Evolutionary conservation across 2,329 filamentous ascomycete species (phyloP).

Genomic region (Myriosclerotinia curreyana): DNA sequence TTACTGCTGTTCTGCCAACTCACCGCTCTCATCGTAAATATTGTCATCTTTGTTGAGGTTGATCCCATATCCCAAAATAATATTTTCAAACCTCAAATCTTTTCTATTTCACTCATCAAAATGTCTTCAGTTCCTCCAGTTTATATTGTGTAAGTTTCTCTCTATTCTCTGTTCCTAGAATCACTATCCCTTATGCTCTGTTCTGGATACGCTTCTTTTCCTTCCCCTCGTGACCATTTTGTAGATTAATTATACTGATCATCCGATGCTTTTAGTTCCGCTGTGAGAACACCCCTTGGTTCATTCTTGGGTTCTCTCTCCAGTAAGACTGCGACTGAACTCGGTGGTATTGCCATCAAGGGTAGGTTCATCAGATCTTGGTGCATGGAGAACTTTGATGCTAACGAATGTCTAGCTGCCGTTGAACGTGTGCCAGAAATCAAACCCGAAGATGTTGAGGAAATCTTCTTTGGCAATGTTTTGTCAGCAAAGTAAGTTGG

Average conservation of each 20-base stretch:
- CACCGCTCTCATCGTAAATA: neutral
- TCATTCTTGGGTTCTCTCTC: constrained; percentile 93
- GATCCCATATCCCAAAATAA: neutral
- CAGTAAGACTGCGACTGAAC: constrained; percentile 78
- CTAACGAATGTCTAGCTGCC: constrained; percentile 51
- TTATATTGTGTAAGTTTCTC: constrained; percentile 68
- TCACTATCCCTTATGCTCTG: neutral
- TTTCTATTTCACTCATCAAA: constrained; percentile 37
- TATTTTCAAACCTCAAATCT: constrained; percentile 7
- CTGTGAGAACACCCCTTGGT: constrained; percentile 84
- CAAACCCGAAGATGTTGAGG: constrained; percentile 85
- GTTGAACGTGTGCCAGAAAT: constrained; percentile 82
- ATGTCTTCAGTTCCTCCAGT: constrained; percentile 84
- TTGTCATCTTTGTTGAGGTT: constrained; percentile 17
- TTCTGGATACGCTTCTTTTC: neutral
- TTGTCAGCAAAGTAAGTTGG: constrained; percentile 80
- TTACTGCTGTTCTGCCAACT: neutral
- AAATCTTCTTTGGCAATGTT: constrained; percentile 98
- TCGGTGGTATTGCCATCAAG: constrained; percentile 91
- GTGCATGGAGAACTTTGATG: neutral
- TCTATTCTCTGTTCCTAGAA: neutral
- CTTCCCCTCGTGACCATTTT: neutral
- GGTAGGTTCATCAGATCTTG: constrained; percentile 48
- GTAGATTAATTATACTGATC: constrained; percentile 1
- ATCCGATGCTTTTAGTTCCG: constrained; percentile 48